Evolutionary conservation across 805 yeast genomes (phyloP).

Genomic region (Kockiozyma suomiensis): DNA sequence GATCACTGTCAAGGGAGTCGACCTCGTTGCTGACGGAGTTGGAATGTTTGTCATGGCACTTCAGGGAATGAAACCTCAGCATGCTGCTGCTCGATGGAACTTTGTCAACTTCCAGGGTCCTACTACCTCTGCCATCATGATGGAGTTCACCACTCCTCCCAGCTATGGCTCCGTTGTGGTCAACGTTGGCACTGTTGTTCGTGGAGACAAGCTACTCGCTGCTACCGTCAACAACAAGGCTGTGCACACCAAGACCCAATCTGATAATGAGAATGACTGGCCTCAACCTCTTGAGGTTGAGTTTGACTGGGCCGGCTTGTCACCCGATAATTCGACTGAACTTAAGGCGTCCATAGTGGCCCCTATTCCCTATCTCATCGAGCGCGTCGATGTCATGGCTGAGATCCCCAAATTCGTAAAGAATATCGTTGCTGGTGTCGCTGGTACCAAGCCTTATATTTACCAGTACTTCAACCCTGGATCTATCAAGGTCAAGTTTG

Average conservation of each 20-base stretch:
- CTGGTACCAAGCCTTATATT: constrained; percentile 95
- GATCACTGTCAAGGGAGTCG: constrained; percentile 50
- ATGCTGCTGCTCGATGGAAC: constrained; percentile 97
- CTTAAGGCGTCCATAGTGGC: constrained; percentile 50
- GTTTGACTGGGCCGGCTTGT: constrained; percentile 58
- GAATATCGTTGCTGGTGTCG: constrained; percentile 88
- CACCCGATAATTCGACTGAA: constrained; percentile 48
- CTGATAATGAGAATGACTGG: constrained; percentile 87
- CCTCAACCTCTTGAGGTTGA: constrained; percentile 72
- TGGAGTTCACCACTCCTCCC: constrained; percentile 95
- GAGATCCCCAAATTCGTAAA: constrained; percentile 95
- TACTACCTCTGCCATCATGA: constrained; percentile 71
- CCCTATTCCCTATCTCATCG: constrained; percentile 62
- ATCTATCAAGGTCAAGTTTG: constrained; percentile 49
- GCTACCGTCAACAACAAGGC: constrained; percentile 69
- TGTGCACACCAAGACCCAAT: constrained; percentile 56
- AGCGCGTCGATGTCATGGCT: constrained; percentile 96
- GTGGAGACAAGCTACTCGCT: constrained; percentile 62
- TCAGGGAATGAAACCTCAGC: constrained; percentile 99
- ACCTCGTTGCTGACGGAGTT: constrained; percentile 44
- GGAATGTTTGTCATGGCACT: constrained; percentile 94
- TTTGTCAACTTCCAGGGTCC: constrained; percentile 85
- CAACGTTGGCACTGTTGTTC: constrained; percentile 72
- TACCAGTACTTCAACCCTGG: constrained; percentile 82
- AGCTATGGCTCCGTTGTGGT: constrained; percentile 85